Conservation (phyloP, 257 asterid genomes). For the Rauvolfia tetraphylla region DNA sequence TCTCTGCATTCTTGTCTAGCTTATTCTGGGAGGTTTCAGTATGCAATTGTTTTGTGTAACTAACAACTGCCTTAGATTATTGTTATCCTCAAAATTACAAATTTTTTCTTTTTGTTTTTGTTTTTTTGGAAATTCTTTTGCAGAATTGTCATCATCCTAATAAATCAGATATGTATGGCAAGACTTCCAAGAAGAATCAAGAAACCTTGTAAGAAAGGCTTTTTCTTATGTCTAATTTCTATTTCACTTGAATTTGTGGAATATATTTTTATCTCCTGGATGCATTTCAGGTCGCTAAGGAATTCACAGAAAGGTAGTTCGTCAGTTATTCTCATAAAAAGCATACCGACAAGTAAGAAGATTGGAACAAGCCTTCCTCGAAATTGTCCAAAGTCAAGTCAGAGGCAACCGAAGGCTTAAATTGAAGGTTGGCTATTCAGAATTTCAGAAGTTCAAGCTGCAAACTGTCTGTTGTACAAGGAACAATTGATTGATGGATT, state of each 20-base stretch:
- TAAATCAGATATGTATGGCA: constrained; percentile 28
- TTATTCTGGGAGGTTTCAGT: neutral
- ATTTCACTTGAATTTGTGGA: constrained; percentile 1
- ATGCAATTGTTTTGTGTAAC: neutral
- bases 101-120: too few species aligned
- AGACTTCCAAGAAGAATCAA: constrained; percentile 41
- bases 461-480: neutral
- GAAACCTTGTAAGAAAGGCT: constrained; percentile 38
- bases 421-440: neutral
- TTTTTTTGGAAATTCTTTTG: constrained; percentile 3
- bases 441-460: neutral
- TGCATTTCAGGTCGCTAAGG: constrained; percentile 32
- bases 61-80: neutral
- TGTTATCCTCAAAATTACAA: neutral
- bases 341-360: constrained; percentile 49
- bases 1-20: neutral
- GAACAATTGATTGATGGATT: neutral
- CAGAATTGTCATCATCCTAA: constrained; percentile 36
- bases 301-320: constrained; percentile 37
- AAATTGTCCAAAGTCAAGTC: constrained; percentile 34
- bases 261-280: constrained; percentile 3
- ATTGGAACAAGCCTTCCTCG: constrained; percentile 36
- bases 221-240: neutral
- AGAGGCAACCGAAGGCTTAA: constrained; percentile 13
- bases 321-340: constrained; percentile 57